Conservation (phyloP, 495 filamentous ascomycete genomes). For the Penicillium herquei region DNA sequence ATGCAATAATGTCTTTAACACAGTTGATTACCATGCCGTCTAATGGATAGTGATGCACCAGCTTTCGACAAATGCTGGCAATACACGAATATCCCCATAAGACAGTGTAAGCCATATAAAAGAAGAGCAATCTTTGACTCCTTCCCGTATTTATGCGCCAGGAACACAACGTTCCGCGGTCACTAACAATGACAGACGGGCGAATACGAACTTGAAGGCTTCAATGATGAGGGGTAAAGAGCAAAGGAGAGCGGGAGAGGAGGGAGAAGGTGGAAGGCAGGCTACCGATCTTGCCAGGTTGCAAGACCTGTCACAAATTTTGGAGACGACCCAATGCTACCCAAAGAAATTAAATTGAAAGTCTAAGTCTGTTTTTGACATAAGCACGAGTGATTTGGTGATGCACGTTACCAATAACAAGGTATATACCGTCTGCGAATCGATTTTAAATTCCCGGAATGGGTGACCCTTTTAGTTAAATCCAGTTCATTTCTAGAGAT, state of each 20-base stretch:
- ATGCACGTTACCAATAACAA: not conserved
- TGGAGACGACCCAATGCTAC: not conserved
- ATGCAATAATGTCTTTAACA: not conserved
- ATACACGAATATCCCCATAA: not conserved
- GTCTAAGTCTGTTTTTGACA: not conserved
- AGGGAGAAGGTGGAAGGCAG: not conserved
- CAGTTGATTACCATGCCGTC: not conserved
- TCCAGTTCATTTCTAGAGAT: not conserved
- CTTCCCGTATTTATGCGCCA: no score
- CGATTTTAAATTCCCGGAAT: not conserved
- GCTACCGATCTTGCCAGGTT: not conserved
- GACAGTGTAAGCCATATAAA: not conserved
- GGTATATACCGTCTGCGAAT: not conserved
- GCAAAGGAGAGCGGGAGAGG: not conserved
- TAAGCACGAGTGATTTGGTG: not conserved
- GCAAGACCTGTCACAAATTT: not conserved
- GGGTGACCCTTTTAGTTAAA: not conserved
- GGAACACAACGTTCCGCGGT: not conserved
- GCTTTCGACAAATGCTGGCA: not conserved
- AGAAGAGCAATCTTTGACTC: not conserved
- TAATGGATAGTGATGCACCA: not conserved
- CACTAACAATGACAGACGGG: not conserved
- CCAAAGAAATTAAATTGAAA: not conserved
- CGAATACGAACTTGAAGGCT: not conserved
- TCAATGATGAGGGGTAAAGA: not conserved